A percentile compares a stretch with the other conserved stretches of the same genome.
These are phyloP conservation scores for Platanthera guangdongensis DNA, from an alignment of 106 monocot species.

Conservation along the genomic window DNA sequence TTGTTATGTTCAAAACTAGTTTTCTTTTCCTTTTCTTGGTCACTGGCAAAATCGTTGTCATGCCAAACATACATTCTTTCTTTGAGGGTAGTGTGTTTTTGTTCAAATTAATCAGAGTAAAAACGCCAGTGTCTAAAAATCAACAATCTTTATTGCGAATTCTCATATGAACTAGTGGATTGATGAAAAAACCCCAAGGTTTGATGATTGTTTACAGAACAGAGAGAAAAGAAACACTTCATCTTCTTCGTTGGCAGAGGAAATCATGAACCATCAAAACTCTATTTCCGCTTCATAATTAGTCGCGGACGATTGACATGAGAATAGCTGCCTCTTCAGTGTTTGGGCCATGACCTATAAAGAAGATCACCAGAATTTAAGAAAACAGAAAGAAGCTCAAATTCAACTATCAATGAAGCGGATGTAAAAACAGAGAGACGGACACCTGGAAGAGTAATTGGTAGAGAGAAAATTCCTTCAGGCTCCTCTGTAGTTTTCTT, in stretches of 20 bases:
- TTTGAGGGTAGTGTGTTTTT: no score
- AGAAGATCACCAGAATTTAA: neutral
- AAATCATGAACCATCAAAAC: neutral
- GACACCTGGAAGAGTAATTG: neutral
- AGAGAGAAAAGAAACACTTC: neutral
- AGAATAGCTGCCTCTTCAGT: constrained; percentile 3
- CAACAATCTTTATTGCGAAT: neutral
- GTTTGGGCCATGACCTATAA: neutral
- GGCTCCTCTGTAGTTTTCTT: neutral
- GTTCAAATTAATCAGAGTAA: no score
- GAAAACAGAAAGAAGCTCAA: neutral
- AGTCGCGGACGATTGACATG: constrained; percentile 7
- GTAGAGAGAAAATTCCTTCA: neutral
- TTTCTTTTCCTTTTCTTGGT: no score
- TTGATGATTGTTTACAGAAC: neutral
- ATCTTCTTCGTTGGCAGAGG: neutral
- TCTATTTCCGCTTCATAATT: neutral
- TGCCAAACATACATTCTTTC: no score
- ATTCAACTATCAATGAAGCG: neutral
- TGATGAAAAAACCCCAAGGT: neutral
- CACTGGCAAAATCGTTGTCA: no score
- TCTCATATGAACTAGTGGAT: neutral
- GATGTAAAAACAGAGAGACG: neutral
- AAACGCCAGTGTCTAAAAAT: neutral
- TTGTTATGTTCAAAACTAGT: no score